Evolutionary conservation across 1,284 basidiomycete genomes (phyloP), one percentile per base, ranked within the genome.

Genomic region (Peniophora sp.): DNA sequence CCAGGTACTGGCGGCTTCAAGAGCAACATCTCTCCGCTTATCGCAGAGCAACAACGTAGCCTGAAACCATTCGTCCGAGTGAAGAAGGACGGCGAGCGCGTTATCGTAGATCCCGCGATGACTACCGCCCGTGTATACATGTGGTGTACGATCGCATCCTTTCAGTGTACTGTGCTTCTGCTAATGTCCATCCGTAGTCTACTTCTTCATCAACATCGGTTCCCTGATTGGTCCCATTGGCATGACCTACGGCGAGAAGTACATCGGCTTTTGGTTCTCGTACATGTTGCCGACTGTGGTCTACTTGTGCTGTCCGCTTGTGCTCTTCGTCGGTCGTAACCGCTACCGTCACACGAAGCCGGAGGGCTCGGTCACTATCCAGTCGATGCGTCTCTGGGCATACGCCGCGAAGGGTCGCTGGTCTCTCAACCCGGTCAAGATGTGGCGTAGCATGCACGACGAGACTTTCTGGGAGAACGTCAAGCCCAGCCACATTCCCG

Each of bases 171-270:
- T 37, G 22, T 5, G 27, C 27, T 32, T 12, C 27, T 5, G 12
- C 27, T 32, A 23, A 50, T 32, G n/a, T 15, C 3, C 36, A 52
- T 14, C 50, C 83, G 81, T 86, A 86, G 61, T 87, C 63, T 89
- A 89, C 62, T 69, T 88, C 52, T 85, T 88, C 65, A 86, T 87
- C 64, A 92, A 92, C 63, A 66, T 89, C 51, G 88, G 90, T 3
- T 79, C 88, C 0, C 70, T 91, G 43, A 59, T 83, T 24, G 85
- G 86, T 17, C 83, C 85, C 61, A 79, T 88, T 49, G 61, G 68
- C 11, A 88, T 88, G 82, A 76, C 81, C 0, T 88, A 83, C 61
- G 73, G 84, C 2, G 85, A 88, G 63, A 87, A 85, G 79, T 85
- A 74, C 57, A 78, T 87, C 48, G 87, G 86, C 9, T 89, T 79